Base-by-base conservation (phyloP, 2,329 filamentous ascomycete genomes). In the Nothophoma quercina region DNA sequence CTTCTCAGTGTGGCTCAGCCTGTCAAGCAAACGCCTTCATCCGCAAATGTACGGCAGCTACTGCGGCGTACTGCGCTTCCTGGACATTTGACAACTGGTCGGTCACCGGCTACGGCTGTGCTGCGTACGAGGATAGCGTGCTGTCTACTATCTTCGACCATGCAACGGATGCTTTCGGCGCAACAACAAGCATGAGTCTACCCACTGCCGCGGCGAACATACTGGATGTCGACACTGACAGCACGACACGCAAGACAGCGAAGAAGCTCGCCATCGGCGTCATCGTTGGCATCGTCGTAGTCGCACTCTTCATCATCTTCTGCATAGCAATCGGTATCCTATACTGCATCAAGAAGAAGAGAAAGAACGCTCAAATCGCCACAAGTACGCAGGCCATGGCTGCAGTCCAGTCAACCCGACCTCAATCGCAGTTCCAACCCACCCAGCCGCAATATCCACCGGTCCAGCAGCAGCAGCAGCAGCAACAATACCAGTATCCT, bases 81-180 rank as follows among this genome's bases (percentile, higher is more conserved):
- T 69, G 67, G 67, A 64, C 60, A 5, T 71, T 68, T 49, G 54
- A 64, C 3, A 42, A 29, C 13, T 22, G 43, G 56, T 0, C n/a
- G n/a, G 34, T 68, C 2, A 36, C 47, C 23, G 65, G 68, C 28
- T 69, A 63, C 28, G 68, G 65, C 8, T 71, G 67, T 35, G 56
- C 53, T 2, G 39, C 32, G 16, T 52, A 55, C 12, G 50, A 47
- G 3, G 42, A 36, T 12, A 54, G 45, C 13, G 52, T 46, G 2
- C 38, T 59, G n/a, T 55, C 60, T 19, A 69, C 63, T 2, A 45
- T 69, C 5, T 40, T 56, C 16, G 50, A 57, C 21, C 48, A 42
- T 10, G 59, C 57, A 1, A 62, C 44, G 1, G 61, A 68, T 41
- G n/a, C 18, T 23, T 15, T 54, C 10, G 34, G 34, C n/a, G 38